phyloP scores from a whole-genome alignment of 2,329 filamentous ascomycete genomes.

The Didymella segeticola region DNA sequence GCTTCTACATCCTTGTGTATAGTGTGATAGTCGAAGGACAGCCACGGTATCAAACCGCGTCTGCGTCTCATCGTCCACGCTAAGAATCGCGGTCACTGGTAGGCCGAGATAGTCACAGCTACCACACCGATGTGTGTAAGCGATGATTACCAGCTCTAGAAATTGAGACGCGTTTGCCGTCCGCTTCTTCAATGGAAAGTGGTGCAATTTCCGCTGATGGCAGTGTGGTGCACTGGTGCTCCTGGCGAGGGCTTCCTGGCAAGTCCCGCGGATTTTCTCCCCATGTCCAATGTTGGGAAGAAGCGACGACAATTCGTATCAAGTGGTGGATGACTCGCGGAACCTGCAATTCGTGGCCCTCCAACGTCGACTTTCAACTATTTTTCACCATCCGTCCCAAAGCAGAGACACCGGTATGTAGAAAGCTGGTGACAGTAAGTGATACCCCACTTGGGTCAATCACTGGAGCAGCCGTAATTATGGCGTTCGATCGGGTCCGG shows the following conservation, averaged over 20 bases:
- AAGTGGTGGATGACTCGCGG: slow-evolving; percentile 7
- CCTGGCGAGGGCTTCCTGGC: neutral
- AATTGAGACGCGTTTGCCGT: neutral
- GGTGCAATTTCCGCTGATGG: neutral
- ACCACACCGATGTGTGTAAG: neutral
- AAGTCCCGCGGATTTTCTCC: neutral
- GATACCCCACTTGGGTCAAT: neutral
- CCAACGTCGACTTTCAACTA: neutral
- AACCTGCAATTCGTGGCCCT: neutral
- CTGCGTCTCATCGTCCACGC: neutral
- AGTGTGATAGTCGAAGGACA: neutral
- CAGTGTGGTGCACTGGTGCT: neutral
- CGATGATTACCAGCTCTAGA: neutral
- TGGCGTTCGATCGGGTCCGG: neutral
- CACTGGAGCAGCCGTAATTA: neutral
- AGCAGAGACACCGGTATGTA: neutral
- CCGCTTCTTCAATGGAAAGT: neutral
- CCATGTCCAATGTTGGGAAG: neutral
- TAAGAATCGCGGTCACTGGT: neutral
- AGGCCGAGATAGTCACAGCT: neutral
- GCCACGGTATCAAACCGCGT: neutral
- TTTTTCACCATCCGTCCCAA: neutral
- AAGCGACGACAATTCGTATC: neutral
- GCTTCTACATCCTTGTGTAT: neutral
- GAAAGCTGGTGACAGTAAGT: neutral